A percentile compares a stretch with the other conserved stretches of the same genome.
Evolutionary conservation across 1,284 basidiomycete species (phyloP).

Genomic region (Lentinus polychrous): DNA sequence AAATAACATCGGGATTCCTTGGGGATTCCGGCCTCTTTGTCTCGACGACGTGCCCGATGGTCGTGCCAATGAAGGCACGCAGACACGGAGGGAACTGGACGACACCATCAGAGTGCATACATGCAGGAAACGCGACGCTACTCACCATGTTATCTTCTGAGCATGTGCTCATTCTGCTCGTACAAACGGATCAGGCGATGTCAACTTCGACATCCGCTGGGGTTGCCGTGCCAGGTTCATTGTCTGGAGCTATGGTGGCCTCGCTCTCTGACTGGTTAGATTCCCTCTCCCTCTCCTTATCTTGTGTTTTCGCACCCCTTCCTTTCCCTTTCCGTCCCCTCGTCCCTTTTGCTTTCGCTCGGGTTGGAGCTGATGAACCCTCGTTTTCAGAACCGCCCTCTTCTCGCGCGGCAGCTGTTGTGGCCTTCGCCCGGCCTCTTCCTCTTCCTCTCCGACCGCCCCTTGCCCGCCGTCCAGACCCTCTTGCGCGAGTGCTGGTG

Average conservation of each 20-base stretch:
- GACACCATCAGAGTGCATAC: no score
- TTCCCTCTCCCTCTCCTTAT: slow-evolving; percentile 9
- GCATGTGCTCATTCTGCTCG: no score
- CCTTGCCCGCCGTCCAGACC: slow-evolving; percentile 11
- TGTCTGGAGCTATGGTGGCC: neutral
- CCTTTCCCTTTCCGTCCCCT: slow-evolving; percentile 18
- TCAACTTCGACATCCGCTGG: slow-evolving; percentile 1
- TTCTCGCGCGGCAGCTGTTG: slow-evolving; percentile 11
- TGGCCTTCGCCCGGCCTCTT: slow-evolving; percentile 9
- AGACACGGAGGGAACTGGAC: no score
- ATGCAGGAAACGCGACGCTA: no score
- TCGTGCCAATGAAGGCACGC: no score
- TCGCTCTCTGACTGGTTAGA: neutral
- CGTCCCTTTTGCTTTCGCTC: slow-evolving; percentile 12
- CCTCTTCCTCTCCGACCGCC: slow-evolving; percentile 15
- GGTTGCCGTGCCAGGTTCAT: neutral
- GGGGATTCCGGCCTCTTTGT: no score
- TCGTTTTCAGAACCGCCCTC: slow-evolving; percentile 16
- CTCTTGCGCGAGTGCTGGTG: slow-evolving; percentile 6
- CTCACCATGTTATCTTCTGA: no score
- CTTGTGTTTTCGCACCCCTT: slow-evolving; percentile 11
- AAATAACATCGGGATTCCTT: no score
- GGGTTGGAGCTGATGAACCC: slow-evolving; percentile 9
- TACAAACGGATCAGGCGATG: neutral
- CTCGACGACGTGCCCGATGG: no score